Evolutionary conservation across 768 basidiomycete genomes (phyloP).

Genomic region (Cystoderma amianthinum): DNA sequence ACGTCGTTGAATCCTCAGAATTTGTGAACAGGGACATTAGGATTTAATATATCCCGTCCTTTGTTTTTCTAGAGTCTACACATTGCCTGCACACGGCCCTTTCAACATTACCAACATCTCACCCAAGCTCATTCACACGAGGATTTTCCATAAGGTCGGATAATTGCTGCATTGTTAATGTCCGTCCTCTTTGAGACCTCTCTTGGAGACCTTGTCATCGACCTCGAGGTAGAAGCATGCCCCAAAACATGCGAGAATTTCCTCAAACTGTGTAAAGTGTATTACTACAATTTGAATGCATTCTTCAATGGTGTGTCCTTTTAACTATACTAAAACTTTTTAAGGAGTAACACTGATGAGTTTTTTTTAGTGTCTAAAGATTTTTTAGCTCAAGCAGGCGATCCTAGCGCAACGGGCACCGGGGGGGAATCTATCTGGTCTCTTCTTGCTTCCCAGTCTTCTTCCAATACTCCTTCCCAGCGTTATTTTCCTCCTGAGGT

Average conservation of each 20-base stretch:
- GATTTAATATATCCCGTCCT: no score
- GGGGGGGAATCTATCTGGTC: conserved; percentile 92
- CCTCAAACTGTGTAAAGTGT: conserved; percentile 93
- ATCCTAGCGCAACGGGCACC: conserved; percentile 90
- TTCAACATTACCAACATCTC: no score
- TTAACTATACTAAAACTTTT: conserved; percentile 1
- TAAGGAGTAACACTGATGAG: conserved; percentile 1
- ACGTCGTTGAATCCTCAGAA: no score
- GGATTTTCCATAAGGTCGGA: neutral
- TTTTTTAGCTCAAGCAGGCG: conserved; percentile 94
- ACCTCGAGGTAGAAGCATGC: conserved; percentile 86
- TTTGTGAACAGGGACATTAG: no score
- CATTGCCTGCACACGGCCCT: no score
- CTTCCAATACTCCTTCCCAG: conserved; percentile 29
- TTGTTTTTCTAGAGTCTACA: no score
- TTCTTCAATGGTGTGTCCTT: conserved; percentile 89
- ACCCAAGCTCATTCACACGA: no score
- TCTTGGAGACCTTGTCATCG: conserved; percentile 93
- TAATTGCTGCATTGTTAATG: no score
- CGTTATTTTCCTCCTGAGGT: conserved; percentile 90
- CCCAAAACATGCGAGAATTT: conserved; percentile 94
- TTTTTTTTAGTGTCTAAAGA: conserved; percentile 78
- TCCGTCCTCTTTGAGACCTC: conserved; percentile 97
- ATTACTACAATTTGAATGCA: conserved; percentile 94
- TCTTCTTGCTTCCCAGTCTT: conserved; percentile 46